Evolutionary conservation across 2,329 filamentous ascomycete genomes (phyloP).

Genomic region (Ophiostoma sp.): DNA sequence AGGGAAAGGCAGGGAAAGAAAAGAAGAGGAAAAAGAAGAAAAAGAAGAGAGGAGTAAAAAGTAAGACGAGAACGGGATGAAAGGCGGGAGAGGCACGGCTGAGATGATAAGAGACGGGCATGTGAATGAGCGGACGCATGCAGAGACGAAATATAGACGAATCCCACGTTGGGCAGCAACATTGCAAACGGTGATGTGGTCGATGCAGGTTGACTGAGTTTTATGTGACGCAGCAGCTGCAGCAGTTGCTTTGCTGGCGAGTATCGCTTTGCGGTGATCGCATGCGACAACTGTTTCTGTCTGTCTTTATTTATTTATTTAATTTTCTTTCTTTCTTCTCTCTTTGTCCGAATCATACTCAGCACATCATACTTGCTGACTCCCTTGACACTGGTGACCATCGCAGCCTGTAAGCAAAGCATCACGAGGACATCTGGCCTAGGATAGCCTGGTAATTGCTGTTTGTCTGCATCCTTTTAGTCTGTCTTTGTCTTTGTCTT

Average conservation of each 20-base stretch:
- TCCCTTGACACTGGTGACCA: background rate
- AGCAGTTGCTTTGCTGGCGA: background rate
- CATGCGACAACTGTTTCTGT: no score
- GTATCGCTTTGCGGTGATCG: no score
- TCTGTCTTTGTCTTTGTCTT: background rate
- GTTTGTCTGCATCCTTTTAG: background rate
- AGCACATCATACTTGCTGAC: background rate
- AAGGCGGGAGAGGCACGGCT: background rate
- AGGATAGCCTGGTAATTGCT: background rate
- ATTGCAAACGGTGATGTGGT: background rate
- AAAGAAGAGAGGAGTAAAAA: background rate
- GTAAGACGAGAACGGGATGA: background rate
- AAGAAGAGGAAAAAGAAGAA: conserved; percentile 5
- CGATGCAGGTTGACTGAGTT: background rate
- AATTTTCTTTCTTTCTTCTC: background rate
- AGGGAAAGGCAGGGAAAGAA: background rate
- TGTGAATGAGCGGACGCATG: background rate
- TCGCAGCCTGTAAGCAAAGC: background rate
- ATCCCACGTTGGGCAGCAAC: conserved; percentile 18
- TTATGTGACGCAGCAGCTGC: background rate
- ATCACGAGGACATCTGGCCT: background rate
- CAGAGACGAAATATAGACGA: background rate
- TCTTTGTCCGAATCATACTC: background rate
- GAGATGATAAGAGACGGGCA: background rate
- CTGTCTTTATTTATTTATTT: background rate